These are phyloP conservation scores for Aspergillus panamensis DNA, from an alignment of 495 filamentous ascomycete genomes.

Conservation along the genomic window DNA sequence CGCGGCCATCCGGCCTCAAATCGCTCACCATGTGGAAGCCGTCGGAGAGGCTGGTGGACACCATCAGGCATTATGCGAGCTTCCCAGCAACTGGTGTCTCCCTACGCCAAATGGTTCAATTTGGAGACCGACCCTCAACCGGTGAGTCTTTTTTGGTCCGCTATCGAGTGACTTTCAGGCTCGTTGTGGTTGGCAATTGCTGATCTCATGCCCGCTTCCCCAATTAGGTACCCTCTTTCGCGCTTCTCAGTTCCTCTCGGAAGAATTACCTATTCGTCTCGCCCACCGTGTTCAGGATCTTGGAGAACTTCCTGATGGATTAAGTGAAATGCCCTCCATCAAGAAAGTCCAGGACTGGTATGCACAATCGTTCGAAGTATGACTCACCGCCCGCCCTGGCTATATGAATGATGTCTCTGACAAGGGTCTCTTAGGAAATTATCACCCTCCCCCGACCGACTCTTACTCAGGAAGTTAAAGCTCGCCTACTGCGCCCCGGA, in stretches of 20 bases:
- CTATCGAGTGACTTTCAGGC: not conserved
- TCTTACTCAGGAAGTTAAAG: conserved; percentile 71
- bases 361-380: conserved; percentile 97
- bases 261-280: conserved; percentile 94
- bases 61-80: conserved; percentile 96
- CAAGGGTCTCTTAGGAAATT: conserved; percentile 63
- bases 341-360: conserved; percentile 96
- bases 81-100: conserved; percentile 97
- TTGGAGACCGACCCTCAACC: conserved; percentile 84
- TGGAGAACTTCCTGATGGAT: conserved; percentile 86
- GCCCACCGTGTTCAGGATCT: conserved; percentile 96
- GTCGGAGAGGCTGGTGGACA: conserved; percentile 88
- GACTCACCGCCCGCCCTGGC: conserved; percentile 14
- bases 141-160: conserved; percentile 48
- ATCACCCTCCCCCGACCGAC: conserved; percentile 75
- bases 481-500: conserved; percentile 70
- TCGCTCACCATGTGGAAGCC: conserved; percentile 72
- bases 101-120: conserved; percentile 97
- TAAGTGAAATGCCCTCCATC: conserved; percentile 98
- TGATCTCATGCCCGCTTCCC: conserved; percentile 18
- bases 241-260: conserved; percentile 95
- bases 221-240: conserved; percentile 83
- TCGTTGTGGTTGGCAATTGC: conserved; percentile 10
- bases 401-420: conserved; percentile 3
- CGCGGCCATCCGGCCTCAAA: conserved; percentile 32